Evolutionary conservation across 306 rosid species (phyloP), one percentile per base, ranked within the genome.

Genomic region (Coriaria nepalensis): DNA sequence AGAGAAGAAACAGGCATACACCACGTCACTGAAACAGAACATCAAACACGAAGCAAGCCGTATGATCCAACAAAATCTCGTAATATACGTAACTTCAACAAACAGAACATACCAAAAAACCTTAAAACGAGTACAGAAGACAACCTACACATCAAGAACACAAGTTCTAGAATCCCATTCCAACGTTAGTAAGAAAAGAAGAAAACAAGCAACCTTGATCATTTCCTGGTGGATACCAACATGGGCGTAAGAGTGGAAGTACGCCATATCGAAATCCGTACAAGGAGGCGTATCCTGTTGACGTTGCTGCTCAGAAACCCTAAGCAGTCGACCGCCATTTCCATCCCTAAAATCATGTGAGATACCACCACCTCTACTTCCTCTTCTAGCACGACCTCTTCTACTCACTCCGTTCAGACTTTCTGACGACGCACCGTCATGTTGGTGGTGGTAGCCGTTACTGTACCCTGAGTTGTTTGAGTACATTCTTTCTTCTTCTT

Each of bases 221-320:
- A 90, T 90, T 60, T 81, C 97, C 56, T 90, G 92, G 62, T 90
- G 97, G 63, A 90, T 81, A 10, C 97, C 97, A 40, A 90, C 92
- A 70, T 90, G 94, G 13, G 97, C 74, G 59, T 90, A 90, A 43
- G 97, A 84, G 52, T 81, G 86, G 62, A 90, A 90, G 64, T 90
- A 90, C 43, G 95, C 97, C 76, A 70, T 67, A 70, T 90, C 97
- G 55, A 81, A 84, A 67, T 84, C 97, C 9, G 97, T 84, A 65
- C 86, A 82, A 53, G 94, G 94, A 64, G 79, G 68, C 6, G 64
- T 70, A 43, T 56, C 73, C 15, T 45, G 65, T 8, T 52, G 73
- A 7, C 37, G 57, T 2, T 51, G 55, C 35, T 59, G 76, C 29
- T 72, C 94, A 11, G 54, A 69, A 90, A 79, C 98, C 98, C 94